Conservation (phyloP, 2,329 filamentous ascomycete genomes). For the Chalara sp. region DNA sequence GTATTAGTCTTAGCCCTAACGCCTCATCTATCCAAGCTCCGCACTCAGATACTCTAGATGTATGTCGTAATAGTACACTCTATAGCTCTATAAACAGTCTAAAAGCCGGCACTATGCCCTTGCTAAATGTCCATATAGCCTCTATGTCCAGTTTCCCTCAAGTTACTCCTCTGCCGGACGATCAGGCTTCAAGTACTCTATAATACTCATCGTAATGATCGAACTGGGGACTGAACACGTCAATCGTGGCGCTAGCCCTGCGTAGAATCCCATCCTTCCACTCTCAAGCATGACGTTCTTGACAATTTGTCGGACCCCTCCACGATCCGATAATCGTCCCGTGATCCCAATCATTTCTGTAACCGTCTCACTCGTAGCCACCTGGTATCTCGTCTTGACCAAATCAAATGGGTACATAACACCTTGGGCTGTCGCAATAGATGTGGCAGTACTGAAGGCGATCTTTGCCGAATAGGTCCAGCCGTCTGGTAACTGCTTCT, state of each 20-base stretch:
- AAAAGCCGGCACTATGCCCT: too few relatives aligned
- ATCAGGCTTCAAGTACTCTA: constrained; percentile 15
- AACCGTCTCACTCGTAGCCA: constrained; percentile 16
- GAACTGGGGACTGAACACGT: constrained; percentile 14
- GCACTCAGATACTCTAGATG: too few relatives aligned
- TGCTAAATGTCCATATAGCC: too few relatives aligned
- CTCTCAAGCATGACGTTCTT: constrained; percentile 15
- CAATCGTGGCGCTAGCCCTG: constrained; percentile 13
- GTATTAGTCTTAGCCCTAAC: too few relatives aligned
- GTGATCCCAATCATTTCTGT: constrained; percentile 5
- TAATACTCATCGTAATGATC: constrained; percentile 18
- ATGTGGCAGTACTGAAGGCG: background rate
- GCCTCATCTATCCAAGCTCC: too few relatives aligned
- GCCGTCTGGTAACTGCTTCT: constrained; percentile 8
- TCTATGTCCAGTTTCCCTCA: too few relatives aligned
- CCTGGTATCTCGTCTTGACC: constrained; percentile 18
- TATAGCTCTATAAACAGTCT: too few relatives aligned
- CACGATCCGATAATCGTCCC: constrained; percentile 10
- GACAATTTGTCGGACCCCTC: constrained; percentile 12
- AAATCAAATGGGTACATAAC: constrained; percentile 16
- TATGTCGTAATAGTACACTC: too few relatives aligned
- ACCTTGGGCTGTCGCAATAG: constrained; percentile 10
- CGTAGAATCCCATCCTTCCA: constrained; percentile 14
- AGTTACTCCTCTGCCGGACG: too few relatives aligned
- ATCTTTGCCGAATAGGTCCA: background rate